phyloP scores from a whole-genome alignment of 768 basidiomycete species.

The Tulasnella sp. region DNA sequence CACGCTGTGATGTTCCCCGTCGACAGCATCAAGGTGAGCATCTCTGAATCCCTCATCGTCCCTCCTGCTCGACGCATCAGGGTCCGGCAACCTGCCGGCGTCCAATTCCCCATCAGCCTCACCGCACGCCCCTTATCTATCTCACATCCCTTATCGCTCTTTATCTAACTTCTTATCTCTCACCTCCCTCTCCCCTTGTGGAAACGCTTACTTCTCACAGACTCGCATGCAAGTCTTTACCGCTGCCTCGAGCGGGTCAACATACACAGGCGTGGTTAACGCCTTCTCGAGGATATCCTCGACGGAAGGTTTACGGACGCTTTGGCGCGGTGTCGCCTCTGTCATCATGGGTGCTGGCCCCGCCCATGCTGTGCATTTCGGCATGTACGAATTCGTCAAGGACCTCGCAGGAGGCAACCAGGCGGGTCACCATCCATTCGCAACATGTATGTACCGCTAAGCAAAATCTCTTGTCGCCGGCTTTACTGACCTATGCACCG shows the following conservation, averaged over 20 bases:
- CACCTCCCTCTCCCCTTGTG: not conserved
- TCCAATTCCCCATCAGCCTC: constrained; percentile 16
- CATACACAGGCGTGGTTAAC: constrained; percentile 86
- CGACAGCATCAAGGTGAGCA: constrained; percentile 89
- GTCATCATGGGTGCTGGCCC: constrained; percentile 96
- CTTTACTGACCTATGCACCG: not conserved
- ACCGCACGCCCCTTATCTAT: constrained; percentile 11
- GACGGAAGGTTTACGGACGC: constrained; percentile 82
- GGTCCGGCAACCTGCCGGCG: not conserved
- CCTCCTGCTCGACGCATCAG: not conserved
- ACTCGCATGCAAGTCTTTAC: constrained; percentile 97
- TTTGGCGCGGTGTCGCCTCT: constrained; percentile 96
- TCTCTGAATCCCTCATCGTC: not conserved
- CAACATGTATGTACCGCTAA: constrained; percentile 63
- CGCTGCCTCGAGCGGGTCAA: constrained; percentile 76
- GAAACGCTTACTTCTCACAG: constrained; percentile 44
- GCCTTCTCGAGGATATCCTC: constrained; percentile 89
- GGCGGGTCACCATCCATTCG: constrained; percentile 72
- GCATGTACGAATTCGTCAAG: constrained; percentile 90
- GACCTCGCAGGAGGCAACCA: constrained; percentile 85
- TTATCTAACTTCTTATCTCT: not conserved
- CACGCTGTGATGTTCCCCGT: constrained; percentile 98
- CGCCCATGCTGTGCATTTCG: constrained; percentile 97
- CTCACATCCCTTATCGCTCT: constrained; percentile 12
- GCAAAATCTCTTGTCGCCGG: not conserved